Evolutionary conservation across 805 yeast genomes (phyloP).

Genomic region (Henningerozyma blattae): DNA sequence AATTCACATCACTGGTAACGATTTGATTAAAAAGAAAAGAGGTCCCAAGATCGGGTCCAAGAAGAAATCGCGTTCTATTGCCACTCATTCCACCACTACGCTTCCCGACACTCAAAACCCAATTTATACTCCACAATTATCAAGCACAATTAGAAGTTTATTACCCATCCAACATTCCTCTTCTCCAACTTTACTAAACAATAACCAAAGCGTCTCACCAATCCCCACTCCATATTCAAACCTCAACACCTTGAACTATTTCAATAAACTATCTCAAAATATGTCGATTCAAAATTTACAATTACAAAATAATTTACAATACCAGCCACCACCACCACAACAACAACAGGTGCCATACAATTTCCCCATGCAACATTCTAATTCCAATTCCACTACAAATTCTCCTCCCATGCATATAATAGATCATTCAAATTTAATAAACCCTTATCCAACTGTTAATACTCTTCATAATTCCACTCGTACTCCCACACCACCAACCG

Average conservation of each 20-base stretch:
- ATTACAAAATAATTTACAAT: neutral
- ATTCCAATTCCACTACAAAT: neutral
- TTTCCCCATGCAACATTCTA: neutral
- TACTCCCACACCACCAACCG: neutral
- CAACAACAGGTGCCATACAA: neutral
- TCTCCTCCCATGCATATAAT: neutral
- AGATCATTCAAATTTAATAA: too few relatives aligned
- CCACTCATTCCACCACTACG: too few relatives aligned
- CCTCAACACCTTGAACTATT: slow-evolving; percentile 6
- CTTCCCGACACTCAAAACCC: slow-evolving; percentile 4
- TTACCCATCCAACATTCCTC: slow-evolving; percentile 8
- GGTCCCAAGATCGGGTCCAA: slow-evolving; percentile 21
- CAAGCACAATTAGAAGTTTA: slow-evolving; percentile 1
- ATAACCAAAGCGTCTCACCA: neutral
- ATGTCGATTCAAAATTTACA: slow-evolving; percentile 4
- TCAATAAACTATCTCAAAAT: slow-evolving; percentile 12
- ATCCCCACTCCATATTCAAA: neutral
- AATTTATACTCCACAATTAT: slow-evolving; percentile 2
- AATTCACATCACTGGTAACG: slow-evolving; percentile 41
- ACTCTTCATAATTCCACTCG: neutral
- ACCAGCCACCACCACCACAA: slow-evolving; percentile 1
- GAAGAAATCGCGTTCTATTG: too few relatives aligned
- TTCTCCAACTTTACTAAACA: too few relatives aligned
- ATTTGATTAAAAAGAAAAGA: slow-evolving; percentile 15
- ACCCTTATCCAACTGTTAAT: slow-evolving; percentile 2